phyloP scores from a whole-genome alignment of 2,329 filamentous ascomycete genomes.

The Calonectria ilicicola region DNA sequence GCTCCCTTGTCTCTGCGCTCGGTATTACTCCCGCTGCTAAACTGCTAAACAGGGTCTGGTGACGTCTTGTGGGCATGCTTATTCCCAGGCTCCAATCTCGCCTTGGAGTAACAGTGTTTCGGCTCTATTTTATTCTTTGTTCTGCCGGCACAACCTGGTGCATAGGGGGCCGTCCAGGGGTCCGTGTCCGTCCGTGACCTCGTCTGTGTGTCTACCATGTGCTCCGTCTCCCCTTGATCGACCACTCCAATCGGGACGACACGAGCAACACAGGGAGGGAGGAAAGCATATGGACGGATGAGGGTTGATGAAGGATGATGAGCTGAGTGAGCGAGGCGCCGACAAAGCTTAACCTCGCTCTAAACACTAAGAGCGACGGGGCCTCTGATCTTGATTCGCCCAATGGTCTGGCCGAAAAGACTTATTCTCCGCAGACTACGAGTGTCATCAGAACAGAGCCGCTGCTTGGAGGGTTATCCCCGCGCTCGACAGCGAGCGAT shows the following conservation, averaged over 20 bases:
- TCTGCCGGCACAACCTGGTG: not conserved
- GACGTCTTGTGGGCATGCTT: not conserved
- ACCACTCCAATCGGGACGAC: slow-evolving; percentile 39
- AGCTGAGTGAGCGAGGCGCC: slow-evolving; percentile 7
- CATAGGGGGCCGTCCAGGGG: slow-evolving; percentile 5
- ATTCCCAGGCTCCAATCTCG: slow-evolving; percentile 12
- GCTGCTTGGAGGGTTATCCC: not conserved
- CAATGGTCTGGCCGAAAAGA: not conserved
- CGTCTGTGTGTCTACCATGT: slow-evolving; percentile 27
- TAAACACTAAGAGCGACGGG: not conserved
- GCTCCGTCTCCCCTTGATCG: slow-evolving; percentile 38
- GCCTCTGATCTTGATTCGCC: slow-evolving; percentile 2
- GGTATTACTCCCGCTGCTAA: slow-evolving; percentile 7
- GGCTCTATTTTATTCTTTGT: slow-evolving; percentile 16
- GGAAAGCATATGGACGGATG: slow-evolving; percentile 20
- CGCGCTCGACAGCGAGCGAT: not conserved
- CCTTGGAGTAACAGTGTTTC: slow-evolving; percentile 7
- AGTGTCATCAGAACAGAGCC: not conserved
- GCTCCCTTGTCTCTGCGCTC: slow-evolving; percentile 9
- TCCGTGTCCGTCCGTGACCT: slow-evolving; percentile 30
- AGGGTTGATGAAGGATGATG: not conserved
- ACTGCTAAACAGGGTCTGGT: not conserved
- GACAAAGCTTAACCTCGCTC: slow-evolving; percentile 17
- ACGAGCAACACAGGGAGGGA: slow-evolving; percentile 30
- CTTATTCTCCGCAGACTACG: not conserved